Base-by-base conservation (phyloP, 345 rosid species). In the Salix viminalis region DNA sequence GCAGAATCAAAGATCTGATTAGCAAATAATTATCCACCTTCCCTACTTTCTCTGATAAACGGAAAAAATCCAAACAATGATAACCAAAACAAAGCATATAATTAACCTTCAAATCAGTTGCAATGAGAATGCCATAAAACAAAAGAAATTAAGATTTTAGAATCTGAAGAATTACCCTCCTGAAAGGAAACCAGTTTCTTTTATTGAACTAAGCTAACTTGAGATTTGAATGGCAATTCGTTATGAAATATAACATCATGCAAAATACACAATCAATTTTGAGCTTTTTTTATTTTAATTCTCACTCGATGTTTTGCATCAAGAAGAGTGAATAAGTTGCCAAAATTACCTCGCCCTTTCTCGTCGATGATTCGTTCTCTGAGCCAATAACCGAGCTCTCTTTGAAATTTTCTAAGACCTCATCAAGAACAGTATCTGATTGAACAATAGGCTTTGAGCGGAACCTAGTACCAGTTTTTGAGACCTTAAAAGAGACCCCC, bases 401-500 rank as follows among this genome's bases (percentile, higher is more conserved):
- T 81, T 85, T 76, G 65, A 85, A 75, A 69, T 83, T 77, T 34
- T 84, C 83, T 0, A 86, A 83, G 37, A 71, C 86, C 32, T 81
- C 90, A 70, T 81, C 84, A 8, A 26, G 54, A 48, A 82, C 84
- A 81, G 75, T 75, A 71, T 74, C 84, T 5, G 85, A 73, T 66
- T 76, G 85, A 80, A 85, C 65, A 73, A 82, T 60, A 67, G 87
- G 81, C 81, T 79, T 91, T 2, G 94, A 88, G 42, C 76, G 84
- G 82, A 86, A 93, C 83, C 91, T 89, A 72, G 78, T 80, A 52
- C 96, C 94, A 21, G 76, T 78, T 78, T 88, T 93, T 2, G 93
- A 89, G 66, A 93, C 85, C 88, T 86, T 93, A 76, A 93, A 93
- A 12, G 92, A 89, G 76, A 93, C 82, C 76, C 91, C 96, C 97